A percentile compares a stretch with the other conserved stretches of the same genome.
Evolutionary conservation across 805 yeast genomes (phyloP).

Genomic region (Metschnikowia borealis): DNA sequence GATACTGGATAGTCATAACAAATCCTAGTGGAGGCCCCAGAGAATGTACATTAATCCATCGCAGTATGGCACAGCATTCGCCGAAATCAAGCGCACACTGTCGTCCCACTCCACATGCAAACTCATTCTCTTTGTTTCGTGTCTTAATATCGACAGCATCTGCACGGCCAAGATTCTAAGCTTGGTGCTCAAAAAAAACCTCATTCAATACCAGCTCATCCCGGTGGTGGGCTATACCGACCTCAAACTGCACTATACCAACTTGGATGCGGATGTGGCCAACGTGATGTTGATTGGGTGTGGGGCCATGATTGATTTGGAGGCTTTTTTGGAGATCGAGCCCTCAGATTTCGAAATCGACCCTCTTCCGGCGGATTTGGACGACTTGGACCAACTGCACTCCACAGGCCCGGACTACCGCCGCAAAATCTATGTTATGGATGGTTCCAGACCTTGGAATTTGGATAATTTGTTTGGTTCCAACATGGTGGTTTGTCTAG

Average conservation of each 20-base stretch:
- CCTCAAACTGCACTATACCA: constrained; percentile 55
- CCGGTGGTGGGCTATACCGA: constrained; percentile 93
- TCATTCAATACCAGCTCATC: constrained; percentile 80
- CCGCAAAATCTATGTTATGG: constrained; percentile 75
- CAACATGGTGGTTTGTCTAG: constrained; percentile 71
- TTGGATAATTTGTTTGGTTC: constrained; percentile 88
- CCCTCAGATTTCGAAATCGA: constrained; percentile 46
- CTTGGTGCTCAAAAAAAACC: constrained; percentile 65
- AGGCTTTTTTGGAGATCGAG: constrained; percentile 63
- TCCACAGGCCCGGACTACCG: constrained; percentile 22
- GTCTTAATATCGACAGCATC: constrained; percentile 85
- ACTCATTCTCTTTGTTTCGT: constrained; percentile 81
- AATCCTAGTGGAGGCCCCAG: background rate
- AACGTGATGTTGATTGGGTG: constrained; percentile 84
- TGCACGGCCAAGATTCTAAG: constrained; percentile 83
- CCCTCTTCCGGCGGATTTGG: constrained; percentile 19
- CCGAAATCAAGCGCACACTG: constrained; percentile 64
- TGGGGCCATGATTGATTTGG: constrained; percentile 88
- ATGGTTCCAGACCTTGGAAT: constrained; percentile 96
- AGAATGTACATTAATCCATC: constrained; percentile 72
- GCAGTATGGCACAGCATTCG: constrained; percentile 64
- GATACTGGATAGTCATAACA: too few relatives aligned
- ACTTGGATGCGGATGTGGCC: constrained; percentile 68
- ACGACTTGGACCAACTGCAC: constrained; percentile 18
- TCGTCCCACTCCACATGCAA: constrained; percentile 91